A percentile compares a stretch with the other conserved stretches of the same genome.
phyloP scores from a whole-genome alignment of 768 basidiomycete genomes.

The Obba rivulosa region DNA sequence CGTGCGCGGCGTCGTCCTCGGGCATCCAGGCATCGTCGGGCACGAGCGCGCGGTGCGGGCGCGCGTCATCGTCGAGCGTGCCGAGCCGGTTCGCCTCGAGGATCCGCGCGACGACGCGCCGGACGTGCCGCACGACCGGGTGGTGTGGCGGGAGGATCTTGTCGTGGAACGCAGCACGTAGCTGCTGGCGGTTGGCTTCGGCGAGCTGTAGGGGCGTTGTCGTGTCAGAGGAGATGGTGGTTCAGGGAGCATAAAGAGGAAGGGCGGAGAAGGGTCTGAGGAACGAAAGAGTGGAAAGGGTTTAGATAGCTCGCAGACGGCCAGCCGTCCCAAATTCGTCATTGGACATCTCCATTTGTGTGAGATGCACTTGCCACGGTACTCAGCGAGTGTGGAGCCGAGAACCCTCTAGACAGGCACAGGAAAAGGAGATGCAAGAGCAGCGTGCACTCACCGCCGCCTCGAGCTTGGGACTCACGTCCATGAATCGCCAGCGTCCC shows the following conservation, averaged over 20 bases:
- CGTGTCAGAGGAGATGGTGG: neutral
- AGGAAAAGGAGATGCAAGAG: neutral
- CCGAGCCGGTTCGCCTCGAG: slow-evolving; percentile 73
- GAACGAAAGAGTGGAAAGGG: no score
- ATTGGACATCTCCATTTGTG: no score
- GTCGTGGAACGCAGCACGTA: slow-evolving; percentile 45
- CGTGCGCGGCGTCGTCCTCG: slow-evolving; percentile 6
- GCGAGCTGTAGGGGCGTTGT: slow-evolving; percentile 35
- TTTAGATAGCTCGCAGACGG: no score
- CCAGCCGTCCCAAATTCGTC: no score
- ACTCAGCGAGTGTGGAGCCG: no score
- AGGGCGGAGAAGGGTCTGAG: neutral
- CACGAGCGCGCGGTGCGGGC: slow-evolving; percentile 15
- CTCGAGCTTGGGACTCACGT: slow-evolving; percentile 56
- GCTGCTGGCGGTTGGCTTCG: slow-evolving; percentile 35
- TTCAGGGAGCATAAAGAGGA: no score
- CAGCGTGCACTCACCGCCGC: slow-evolving; percentile 34
- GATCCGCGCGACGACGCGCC: slow-evolving; percentile 60
- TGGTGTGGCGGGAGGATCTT: slow-evolving; percentile 64
- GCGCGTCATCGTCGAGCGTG: slow-evolving; percentile 33
- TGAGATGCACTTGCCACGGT: no score
- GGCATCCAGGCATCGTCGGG: slow-evolving; percentile 23
- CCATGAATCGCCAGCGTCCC: slow-evolving; percentile 87
- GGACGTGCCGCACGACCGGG: slow-evolving; percentile 61
- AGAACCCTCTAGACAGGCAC: no score